Percentiles rank a stretch among this genome's conserved stretches.
These are phyloP conservation scores for Phyllosticta citrichinensis DNA, from an alignment of 2,329 filamentous ascomycete species.

Conservation along the genomic window DNA sequence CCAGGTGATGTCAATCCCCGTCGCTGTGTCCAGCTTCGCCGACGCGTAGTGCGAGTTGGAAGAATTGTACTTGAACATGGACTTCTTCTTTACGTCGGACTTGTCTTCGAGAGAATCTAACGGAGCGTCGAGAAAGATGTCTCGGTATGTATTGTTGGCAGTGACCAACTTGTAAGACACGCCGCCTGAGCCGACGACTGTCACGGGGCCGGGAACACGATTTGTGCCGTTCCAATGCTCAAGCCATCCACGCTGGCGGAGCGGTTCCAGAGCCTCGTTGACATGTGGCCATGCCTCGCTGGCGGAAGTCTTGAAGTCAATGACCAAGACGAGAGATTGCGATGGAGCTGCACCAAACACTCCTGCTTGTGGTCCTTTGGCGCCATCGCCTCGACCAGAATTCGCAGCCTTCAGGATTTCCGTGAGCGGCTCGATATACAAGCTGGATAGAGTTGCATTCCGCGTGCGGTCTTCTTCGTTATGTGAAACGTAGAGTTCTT, in stretches of 20 bases:
- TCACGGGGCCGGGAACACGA: conserved; percentile 48
- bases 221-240: conserved; percentile 40
- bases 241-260: conserved; percentile 47
- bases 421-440: conserved; percentile 57
- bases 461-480: conserved; percentile 31
- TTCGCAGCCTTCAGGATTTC: conserved; percentile 43
- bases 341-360: conserved; percentile 37
- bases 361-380: conserved; percentile 40
- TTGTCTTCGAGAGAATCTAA: conserved; percentile 22
- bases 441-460: conserved; percentile 48
- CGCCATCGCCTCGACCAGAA: conserved; percentile 29
- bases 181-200: conserved; percentile 59
- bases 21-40: conserved; percentile 15
- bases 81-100: conserved; percentile 17
- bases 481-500: conserved; percentile 56
- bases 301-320: conserved; percentile 58
- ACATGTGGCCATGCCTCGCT: conserved; percentile 44
- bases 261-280: conserved; percentile 45
- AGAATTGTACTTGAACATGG: conserved; percentile 15
- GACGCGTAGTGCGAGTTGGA: conserved; percentile 22
- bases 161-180: conserved; percentile 48
- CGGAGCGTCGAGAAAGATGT: conserved; percentile 59
- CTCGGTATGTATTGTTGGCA: conserved; percentile 44
- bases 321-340: conserved; percentile 47
- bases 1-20: conserved; percentile 12